Evolutionary conservation across 345 rosid species (phyloP).

Genomic region (Gossypium australe): DNA sequence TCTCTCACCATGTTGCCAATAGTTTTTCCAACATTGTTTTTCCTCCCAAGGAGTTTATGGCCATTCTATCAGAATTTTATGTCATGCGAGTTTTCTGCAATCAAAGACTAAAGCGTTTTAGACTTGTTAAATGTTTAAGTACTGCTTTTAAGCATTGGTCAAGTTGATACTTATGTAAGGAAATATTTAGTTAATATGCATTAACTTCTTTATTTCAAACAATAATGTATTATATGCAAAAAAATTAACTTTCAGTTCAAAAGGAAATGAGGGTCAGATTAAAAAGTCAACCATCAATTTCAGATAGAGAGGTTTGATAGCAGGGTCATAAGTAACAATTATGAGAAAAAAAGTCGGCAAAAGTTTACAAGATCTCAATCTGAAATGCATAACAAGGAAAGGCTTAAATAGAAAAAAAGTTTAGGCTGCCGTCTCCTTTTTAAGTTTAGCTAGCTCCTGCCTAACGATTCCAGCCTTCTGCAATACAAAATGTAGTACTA

Average conservation of each 20-base stretch:
- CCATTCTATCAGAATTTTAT: slow-evolving; percentile 21
- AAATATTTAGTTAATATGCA: background rate
- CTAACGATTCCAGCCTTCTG: slow-evolving; percentile 49
- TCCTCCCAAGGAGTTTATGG: slow-evolving; percentile 15
- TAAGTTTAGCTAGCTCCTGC: slow-evolving; percentile 54
- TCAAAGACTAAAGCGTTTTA: background rate
- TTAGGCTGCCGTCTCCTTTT: slow-evolving; percentile 33
- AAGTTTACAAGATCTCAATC: background rate
- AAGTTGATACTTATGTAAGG: background rate
- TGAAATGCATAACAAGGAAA: background rate
- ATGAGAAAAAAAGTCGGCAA: background rate
- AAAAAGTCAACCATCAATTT: background rate
- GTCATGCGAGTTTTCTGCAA: slow-evolving; percentile 16
- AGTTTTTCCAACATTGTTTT: background rate
- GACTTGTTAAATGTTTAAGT: background rate
- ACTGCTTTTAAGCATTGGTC: background rate
- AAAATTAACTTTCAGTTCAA: no score
- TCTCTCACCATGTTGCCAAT: background rate
- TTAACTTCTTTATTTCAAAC: no score
- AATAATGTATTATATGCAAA: no score
- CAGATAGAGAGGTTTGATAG: background rate
- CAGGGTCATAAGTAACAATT: background rate
- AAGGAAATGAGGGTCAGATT: background rate
- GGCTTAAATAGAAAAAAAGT: background rate
- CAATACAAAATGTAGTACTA: background rate